Conservation (phyloP, 352 stramenopile genomes). For the Phytophthora sp. region DNA sequence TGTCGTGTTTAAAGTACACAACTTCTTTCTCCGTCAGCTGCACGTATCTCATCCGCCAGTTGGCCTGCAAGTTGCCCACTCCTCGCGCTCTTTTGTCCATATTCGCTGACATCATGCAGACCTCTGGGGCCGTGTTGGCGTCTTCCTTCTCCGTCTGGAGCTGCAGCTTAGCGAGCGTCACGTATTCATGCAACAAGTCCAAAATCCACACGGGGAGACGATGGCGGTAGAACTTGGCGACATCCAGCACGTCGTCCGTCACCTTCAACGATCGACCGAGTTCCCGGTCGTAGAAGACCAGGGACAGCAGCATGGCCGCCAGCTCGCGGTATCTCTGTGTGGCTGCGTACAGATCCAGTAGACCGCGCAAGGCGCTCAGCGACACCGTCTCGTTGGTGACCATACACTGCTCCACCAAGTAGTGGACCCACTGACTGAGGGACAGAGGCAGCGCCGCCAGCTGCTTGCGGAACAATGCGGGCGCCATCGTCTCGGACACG, state of each 20-base stretch:
- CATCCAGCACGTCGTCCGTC: slow-evolving; percentile 57
- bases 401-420: slow-evolving; percentile 63
- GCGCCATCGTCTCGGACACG: slow-evolving; percentile 78
- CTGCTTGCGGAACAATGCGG: slow-evolving; percentile 53
- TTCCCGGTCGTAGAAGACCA: slow-evolving; percentile 55
- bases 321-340: slow-evolving; percentile 59
- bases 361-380: slow-evolving; percentile 46
- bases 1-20: slow-evolving; percentile 72
- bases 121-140: slow-evolving; percentile 44
- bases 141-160: slow-evolving; percentile 61
- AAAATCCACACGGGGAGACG: slow-evolving; percentile 60
- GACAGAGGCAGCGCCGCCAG: slow-evolving; percentile 44
- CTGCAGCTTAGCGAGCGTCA: slow-evolving; percentile 61
- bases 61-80: slow-evolving; percentile 62
- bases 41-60: slow-evolving; percentile 78
- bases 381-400: slow-evolving; percentile 56
- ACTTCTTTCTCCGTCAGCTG: slow-evolving; percentile 53
- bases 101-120: slow-evolving; percentile 40
- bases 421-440: slow-evolving; percentile 73
- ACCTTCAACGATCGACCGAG: slow-evolving; percentile 42
- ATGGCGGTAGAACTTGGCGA: slow-evolving; percentile 56
- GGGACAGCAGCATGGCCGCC: slow-evolving; percentile 57
- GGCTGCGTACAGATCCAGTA: slow-evolving; percentile 56
- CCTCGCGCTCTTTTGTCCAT: slow-evolving; percentile 69
- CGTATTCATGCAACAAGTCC: slow-evolving; percentile 64